Percentiles rank a stretch among this genome's conserved stretches.
These are phyloP conservation scores for Suillus americanus DNA, from an alignment of 768 basidiomycete species.

Conservation along the genomic window DNA sequence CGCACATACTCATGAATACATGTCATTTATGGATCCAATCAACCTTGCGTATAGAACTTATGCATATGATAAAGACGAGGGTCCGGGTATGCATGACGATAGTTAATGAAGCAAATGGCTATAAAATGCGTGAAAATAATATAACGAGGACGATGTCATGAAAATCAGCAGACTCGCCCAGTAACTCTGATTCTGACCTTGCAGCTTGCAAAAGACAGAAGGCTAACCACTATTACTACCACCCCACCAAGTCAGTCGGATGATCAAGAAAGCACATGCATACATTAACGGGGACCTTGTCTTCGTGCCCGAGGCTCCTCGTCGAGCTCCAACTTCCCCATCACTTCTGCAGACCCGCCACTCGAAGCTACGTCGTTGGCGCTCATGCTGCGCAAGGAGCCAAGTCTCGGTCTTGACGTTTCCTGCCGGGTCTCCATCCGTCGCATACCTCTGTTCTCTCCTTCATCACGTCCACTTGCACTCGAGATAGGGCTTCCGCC, in stretches of 20 bases:
- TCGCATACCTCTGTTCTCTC: conserved; percentile 5
- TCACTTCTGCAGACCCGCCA: conserved; percentile 36
- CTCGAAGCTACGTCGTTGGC: conserved; percentile 16
- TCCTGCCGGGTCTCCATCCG: background rate
- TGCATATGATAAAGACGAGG: conserved; percentile 5
- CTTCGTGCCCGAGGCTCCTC: conserved; percentile 21
- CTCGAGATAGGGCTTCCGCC: conserved; percentile 12
- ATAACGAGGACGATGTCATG: background rate
- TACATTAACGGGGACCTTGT: background rate
- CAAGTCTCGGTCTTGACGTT: conserved; percentile 22
- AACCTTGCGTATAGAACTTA: conserved; percentile 4
- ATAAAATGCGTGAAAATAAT: conserved; percentile 7
- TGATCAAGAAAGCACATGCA: background rate
- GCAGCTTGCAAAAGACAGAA: background rate
- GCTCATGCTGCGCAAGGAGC: conserved; percentile 33
- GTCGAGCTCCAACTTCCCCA: conserved; percentile 36
- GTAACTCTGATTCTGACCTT: background rate
- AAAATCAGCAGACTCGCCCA: background rate
- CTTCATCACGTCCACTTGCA: conserved; percentile 2
- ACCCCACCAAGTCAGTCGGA: background rate
- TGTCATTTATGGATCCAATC: background rate
- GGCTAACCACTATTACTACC: background rate
- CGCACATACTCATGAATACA: background rate
- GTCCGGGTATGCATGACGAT: conserved; percentile 7
- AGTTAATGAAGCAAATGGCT: background rate